A percentile compares a stretch with the other conserved stretches of the same genome.
These are phyloP conservation scores for Aspergillus sclerotiicarbonarius DNA, from an alignment of 495 filamentous ascomycete genomes.

Conservation along the genomic window DNA sequence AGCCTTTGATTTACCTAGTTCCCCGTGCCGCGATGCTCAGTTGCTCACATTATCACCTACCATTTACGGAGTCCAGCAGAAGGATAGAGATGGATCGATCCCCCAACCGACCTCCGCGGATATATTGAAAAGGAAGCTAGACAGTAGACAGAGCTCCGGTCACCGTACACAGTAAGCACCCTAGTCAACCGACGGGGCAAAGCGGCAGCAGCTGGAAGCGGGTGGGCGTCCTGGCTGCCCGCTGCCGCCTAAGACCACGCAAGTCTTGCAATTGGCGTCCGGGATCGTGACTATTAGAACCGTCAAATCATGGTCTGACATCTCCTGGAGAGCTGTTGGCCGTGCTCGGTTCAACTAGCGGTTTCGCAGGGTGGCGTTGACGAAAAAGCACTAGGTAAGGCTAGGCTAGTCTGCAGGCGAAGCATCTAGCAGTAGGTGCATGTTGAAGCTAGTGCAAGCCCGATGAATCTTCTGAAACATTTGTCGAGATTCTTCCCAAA, in stretches of 20 bases:
- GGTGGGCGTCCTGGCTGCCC: neutral
- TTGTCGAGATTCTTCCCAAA: neutral
- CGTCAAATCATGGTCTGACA: neutral
- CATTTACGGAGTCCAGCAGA: neutral
- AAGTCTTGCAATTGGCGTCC: neutral
- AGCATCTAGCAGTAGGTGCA: neutral
- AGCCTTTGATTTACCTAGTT: neutral
- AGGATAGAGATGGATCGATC: neutral
- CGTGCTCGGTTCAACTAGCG: neutral
- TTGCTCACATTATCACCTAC: neutral
- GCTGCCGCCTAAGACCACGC: neutral
- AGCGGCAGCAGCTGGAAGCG: neutral
- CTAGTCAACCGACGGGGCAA: neutral
- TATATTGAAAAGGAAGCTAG: neutral
- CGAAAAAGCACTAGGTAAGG: neutral
- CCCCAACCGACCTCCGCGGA: neutral
- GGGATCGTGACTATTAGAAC: neutral
- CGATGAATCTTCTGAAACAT: neutral
- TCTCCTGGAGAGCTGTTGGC: neutral
- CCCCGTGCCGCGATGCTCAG: neutral
- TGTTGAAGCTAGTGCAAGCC: neutral
- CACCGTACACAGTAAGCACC: neutral
- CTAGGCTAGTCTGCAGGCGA: slow-evolving; percentile 3
- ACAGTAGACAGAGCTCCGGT: neutral
- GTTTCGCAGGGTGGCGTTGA: neutral